Conservation (phyloP, 768 basidiomycete genomes). For the Fomitopsis serialis region DNA sequence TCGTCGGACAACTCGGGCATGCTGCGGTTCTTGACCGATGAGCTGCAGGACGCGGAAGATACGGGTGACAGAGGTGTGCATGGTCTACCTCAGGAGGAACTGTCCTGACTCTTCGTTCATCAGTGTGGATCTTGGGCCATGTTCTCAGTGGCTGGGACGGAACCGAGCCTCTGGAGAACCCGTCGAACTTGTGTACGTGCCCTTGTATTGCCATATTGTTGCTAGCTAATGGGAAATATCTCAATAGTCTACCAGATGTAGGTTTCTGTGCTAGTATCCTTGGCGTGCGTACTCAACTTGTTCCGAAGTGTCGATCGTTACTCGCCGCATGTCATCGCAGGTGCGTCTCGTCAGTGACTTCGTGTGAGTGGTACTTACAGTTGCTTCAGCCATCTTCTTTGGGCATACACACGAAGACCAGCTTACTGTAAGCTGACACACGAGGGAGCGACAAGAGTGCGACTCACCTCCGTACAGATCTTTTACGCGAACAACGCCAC, state of each 20-base stretch:
- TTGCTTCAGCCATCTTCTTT: slow-evolving; percentile 55
- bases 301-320: slow-evolving; percentile 58
- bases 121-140: slow-evolving; percentile 49
- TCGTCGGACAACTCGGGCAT: slow-evolving; percentile 65
- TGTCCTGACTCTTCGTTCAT: not conserved
- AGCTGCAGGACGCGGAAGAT: slow-evolving; percentile 76
- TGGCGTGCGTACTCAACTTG: not conserved
- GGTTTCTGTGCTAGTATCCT: slow-evolving; percentile 2
- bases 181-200: slow-evolving; percentile 61
- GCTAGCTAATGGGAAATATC: not conserved
- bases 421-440: slow-evolving; percentile 40
- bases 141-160: slow-evolving; percentile 68
- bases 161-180: slow-evolving; percentile 51
- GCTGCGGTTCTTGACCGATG: slow-evolving; percentile 70
- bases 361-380: not conserved
- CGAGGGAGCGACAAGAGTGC: not conserved
- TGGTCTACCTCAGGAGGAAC: not conserved
- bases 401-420: slow-evolving; percentile 75
- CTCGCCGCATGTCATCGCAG: slow-evolving; percentile 70
- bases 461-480: slow-evolving; percentile 33
- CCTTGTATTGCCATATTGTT: not conserved
- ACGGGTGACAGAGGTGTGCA: slow-evolving; percentile 59
- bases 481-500: slow-evolving; percentile 73
- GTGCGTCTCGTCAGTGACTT: slow-evolving; percentile 31
- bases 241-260: slow-evolving; percentile 43